phyloP scores from a whole-genome alignment of 768 basidiomycete genomes.

The Auriculariales sp. region DNA sequence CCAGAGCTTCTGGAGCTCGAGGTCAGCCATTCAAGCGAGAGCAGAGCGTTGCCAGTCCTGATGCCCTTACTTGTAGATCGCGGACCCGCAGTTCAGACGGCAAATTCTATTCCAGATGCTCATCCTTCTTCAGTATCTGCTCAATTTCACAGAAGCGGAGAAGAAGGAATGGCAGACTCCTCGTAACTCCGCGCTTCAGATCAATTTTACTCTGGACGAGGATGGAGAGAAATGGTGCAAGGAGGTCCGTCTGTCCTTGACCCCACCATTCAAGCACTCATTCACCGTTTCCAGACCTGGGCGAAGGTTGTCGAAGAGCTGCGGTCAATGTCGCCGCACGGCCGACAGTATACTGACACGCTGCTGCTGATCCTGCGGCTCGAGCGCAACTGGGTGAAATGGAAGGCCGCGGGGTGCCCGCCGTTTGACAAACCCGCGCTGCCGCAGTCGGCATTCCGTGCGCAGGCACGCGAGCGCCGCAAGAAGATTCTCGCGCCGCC shows the following conservation, averaged over 20 bases:
- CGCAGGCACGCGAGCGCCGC: conserved; percentile 39
- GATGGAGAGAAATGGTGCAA: conserved; percentile 63
- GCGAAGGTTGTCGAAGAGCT: conserved; percentile 40
- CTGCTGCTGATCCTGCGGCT: conserved; percentile 57
- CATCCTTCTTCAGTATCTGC: conserved; percentile 61
- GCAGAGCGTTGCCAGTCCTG: neutral
- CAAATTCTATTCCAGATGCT: conserved; percentile 68
- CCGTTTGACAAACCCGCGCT: conserved; percentile 67
- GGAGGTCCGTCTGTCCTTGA: conserved; percentile 21
- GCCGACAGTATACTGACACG: conserved; percentile 62
- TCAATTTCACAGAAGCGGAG: conserved; percentile 53
- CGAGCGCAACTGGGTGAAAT: conserved; percentile 77
- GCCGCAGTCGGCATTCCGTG: conserved; percentile 35
- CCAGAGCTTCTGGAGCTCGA: conserved; percentile 79
- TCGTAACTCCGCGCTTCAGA: conserved; percentile 67
- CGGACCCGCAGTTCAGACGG: conserved; percentile 84
- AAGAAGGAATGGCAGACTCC: conserved; percentile 43
- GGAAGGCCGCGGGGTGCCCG: conserved; percentile 74
- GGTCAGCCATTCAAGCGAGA: conserved; percentile 27
- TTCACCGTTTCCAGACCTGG: conserved; percentile 21
- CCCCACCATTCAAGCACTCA: neutral
- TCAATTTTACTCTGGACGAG: conserved; percentile 64
- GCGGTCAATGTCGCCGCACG: conserved; percentile 63
- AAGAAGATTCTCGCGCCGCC: conserved; percentile 41
- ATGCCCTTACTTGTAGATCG: conserved; percentile 37